Evolutionary conservation across 2,329 filamentous ascomycete genomes (phyloP).

Genomic region (Alternaria arborescens): DNA sequence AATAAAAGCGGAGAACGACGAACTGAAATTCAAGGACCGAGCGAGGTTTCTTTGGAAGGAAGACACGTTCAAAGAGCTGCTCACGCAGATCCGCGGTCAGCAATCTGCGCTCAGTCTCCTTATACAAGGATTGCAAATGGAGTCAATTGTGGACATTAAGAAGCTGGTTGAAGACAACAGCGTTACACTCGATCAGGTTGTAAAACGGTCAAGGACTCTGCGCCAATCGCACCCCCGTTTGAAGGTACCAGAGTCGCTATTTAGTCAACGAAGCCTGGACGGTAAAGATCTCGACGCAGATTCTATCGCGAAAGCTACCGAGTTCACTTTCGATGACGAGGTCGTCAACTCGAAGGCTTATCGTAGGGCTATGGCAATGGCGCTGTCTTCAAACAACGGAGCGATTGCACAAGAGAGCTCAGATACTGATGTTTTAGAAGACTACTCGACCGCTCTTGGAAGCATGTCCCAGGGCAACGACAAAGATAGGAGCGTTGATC

Average conservation of each 20-base stretch:
- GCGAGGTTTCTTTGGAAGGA: conserved; percentile 45
- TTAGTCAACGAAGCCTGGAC: conserved; percentile 12
- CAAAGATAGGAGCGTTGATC: background rate
- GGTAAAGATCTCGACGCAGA: conserved; percentile 23
- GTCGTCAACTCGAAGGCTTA: conserved; percentile 45
- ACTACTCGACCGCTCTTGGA: conserved; percentile 15
- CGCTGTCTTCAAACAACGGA: conserved; percentile 20
- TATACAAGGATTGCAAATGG: conserved; percentile 48
- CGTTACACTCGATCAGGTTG: conserved; percentile 36
- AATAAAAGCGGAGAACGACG: conserved; percentile 29
- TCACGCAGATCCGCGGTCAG: conserved; percentile 47
- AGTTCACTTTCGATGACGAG: conserved; percentile 47
- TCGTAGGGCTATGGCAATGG: conserved; percentile 43
- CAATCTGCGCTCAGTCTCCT: conserved; percentile 44
- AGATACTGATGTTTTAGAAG: conserved; percentile 16
- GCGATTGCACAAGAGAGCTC: background rate
- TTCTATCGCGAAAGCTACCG: conserved; percentile 30
- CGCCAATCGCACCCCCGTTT: conserved; percentile 39
- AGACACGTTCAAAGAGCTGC: conserved; percentile 45
- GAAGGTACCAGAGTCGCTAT: conserved; percentile 41
- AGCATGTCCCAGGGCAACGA: background rate
- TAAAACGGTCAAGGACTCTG: conserved; percentile 37
- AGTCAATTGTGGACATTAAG: conserved; percentile 45
- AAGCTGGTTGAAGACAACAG: conserved; percentile 42
- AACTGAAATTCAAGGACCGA: conserved; percentile 34